phyloP scores from a whole-genome alignment of 768 basidiomycete species.

The Psilocybe azurescens region DNA sequence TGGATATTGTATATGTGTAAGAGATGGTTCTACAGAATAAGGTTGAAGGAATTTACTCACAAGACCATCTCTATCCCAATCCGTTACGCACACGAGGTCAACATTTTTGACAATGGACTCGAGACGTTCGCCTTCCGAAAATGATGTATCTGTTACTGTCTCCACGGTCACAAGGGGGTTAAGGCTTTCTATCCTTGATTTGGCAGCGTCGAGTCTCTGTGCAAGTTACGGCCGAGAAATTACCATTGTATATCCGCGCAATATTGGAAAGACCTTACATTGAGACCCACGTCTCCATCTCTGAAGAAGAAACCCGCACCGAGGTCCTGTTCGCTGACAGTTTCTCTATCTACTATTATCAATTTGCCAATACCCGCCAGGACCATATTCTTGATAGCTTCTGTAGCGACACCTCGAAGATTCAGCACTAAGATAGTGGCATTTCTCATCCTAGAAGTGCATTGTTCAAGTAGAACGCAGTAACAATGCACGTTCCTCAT shows the following conservation, averaged over 20 bases:
- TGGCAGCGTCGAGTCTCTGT: slow-evolving; percentile 87
- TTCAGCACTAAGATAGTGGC: slow-evolving; percentile 86
- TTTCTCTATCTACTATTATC: slow-evolving; percentile 79
- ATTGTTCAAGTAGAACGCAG: slow-evolving; percentile 20
- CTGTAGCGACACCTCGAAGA: slow-evolving; percentile 85
- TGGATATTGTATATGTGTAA: slow-evolving; percentile 3
- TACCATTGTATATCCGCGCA: slow-evolving; percentile 42
- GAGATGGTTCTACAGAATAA: slow-evolving; percentile 6
- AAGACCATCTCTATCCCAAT: slow-evolving; percentile 70
- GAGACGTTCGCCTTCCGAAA: slow-evolving; percentile 56
- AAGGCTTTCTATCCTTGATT: slow-evolving; percentile 82
- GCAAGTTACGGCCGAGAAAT: slow-evolving; percentile 38
- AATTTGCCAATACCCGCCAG: slow-evolving; percentile 94
- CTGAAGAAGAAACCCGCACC: slow-evolving; percentile 94
- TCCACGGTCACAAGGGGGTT: slow-evolving; percentile 92
- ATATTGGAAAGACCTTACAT: slow-evolving; percentile 54
- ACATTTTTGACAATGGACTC: slow-evolving; percentile 65
- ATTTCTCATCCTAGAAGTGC: slow-evolving; percentile 80
- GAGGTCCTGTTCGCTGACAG: slow-evolving; percentile 84
- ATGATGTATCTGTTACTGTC: slow-evolving; percentile 56
- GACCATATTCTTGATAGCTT: slow-evolving; percentile 97
- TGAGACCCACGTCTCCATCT: slow-evolving; percentile 90
- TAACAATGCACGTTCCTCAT: slow-evolving; percentile 22
- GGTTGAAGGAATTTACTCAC: slow-evolving; percentile 49
- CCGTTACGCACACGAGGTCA: slow-evolving; percentile 89